Base-by-base conservation (phyloP, 2,329 filamentous ascomycete species). In the Stagonosporopsis cucurbitacearum region DNA sequence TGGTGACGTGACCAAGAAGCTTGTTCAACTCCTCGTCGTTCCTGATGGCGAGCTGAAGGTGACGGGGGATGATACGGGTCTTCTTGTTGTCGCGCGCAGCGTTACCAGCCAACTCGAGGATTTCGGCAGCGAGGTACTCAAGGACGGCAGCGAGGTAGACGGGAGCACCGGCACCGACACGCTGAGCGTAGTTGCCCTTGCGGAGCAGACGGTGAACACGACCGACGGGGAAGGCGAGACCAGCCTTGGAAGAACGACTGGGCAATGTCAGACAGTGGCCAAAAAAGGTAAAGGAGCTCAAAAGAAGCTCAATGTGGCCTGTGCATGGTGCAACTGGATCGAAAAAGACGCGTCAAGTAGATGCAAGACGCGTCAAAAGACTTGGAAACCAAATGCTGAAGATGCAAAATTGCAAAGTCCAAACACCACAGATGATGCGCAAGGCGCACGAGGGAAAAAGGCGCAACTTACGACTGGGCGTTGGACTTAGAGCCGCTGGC, bases 11-110 rank as follows among this genome's bases (percentile, higher is more conserved):
- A 56, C 93, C 93, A 65, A 96, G 86, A 62, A 96, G 89, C 87
- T 96, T 98, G 90, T 98, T 97, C 90, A 98, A 81, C 83, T 99
- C 95, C 87, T 98, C 94, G 80, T 98, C 94, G 84, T 97, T 97
- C 76, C 95, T 89, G 84, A 99, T 99, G 81, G 95, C 95, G 71
- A 99, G 92, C 85, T 99, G 95, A 43, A 99, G 88, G 82, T 99
- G 95, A 81, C 95, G 92, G 66, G 95, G 95, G 60, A 98, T 99
- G 84, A 99, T 99, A 90, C 95, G 93, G 66, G 94, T 99, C 90
- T 98, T 98, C 91, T 99, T 99, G 89, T 98, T 97, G 84, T 99
- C 95, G 73, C 95, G 94, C 64, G 95, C 95, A 74, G 95, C 95
- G 81, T 99, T 99, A 73, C 95, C 95, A 79, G 95, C 95, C 82